Conservation (phyloP, 1,284 basidiomycete species). For the Tetrapyrgos nigripes region DNA sequence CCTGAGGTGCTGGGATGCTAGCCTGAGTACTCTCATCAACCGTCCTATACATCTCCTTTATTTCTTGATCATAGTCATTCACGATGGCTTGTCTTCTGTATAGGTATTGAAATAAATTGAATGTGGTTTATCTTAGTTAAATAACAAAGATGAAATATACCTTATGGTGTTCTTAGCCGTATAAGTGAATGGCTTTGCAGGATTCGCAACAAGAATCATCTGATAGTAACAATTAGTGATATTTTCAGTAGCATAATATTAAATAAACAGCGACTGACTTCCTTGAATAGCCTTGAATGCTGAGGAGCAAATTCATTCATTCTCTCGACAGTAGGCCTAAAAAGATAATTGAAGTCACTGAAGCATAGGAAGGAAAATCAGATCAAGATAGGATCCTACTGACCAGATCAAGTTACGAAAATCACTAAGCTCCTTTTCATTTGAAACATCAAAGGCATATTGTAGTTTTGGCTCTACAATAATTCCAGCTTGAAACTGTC, state of each 20-base stretch:
- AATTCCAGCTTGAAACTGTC: conserved; percentile 36
- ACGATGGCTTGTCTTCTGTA: conserved; percentile 34
- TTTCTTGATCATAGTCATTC: conserved; percentile 36
- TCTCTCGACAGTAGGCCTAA: conserved; percentile 43
- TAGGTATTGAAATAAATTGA: too few relatives aligned
- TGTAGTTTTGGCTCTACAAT: conserved; percentile 32
- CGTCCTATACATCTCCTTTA: conserved; percentile 31
- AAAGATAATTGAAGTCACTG: neutral
- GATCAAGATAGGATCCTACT: too few relatives aligned
- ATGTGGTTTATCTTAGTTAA: too few relatives aligned
- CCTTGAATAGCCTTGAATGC: conserved; percentile 47
- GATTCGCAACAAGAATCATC: conserved; percentile 36
- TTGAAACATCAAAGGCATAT: conserved; percentile 28
- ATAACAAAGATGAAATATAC: too few relatives aligned
- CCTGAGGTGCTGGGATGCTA: conserved; percentile 25
- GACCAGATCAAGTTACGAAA: conserved; percentile 35
- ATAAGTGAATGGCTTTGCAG: conserved; percentile 36
- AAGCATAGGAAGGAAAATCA: neutral
- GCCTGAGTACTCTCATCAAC: conserved; percentile 23
- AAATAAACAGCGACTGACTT: conserved; percentile 25
- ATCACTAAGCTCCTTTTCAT: conserved; percentile 25
- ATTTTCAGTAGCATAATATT: neutral
- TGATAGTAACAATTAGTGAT: neutral
- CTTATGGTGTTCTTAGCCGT: conserved; percentile 36
- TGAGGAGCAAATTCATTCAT: conserved; percentile 48